These are phyloP conservation scores for Pseudevernia furfuracea DNA, from an alignment of 495 filamentous ascomycete genomes.

Conservation along the genomic window DNA sequence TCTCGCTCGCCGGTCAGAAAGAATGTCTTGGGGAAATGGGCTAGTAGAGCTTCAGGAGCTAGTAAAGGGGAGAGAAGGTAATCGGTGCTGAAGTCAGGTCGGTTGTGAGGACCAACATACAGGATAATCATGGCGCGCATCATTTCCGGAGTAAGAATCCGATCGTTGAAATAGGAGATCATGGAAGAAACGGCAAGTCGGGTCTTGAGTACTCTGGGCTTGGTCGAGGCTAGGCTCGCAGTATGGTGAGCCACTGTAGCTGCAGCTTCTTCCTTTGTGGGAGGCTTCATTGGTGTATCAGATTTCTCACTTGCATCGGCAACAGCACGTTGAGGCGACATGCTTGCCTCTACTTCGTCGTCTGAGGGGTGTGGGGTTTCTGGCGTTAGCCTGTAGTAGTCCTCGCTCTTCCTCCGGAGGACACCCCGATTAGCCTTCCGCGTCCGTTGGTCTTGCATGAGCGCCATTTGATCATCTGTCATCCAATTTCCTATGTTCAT, in stretches of 20 bases:
- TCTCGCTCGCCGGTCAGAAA: conserved; percentile 93
- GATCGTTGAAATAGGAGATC: conserved; percentile 96
- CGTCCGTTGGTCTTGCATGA: conserved; percentile 77
- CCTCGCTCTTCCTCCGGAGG: conserved; percentile 67
- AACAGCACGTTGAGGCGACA: conserved; percentile 20
- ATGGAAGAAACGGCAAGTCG: conserved; percentile 87
- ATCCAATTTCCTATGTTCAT: conserved; percentile 99
- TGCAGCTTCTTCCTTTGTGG: conserved; percentile 28
- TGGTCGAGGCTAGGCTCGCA: conserved; percentile 41
- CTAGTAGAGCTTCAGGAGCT: conserved; percentile 74
- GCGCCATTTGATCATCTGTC: conserved; percentile 92
- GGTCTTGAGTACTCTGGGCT: conserved; percentile 65
- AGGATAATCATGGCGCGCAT: conserved; percentile 99
- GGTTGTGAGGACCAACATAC: conserved; percentile 87
- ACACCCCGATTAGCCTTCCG: conserved; percentile 71
- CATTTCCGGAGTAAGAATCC: conserved; percentile 92
- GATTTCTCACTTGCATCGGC: conserved; percentile 9
- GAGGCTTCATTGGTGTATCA: conserved; percentile 17
- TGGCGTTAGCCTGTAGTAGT: conserved; percentile 54
- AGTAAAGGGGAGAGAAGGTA: conserved; percentile 83
- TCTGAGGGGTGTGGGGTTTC: conserved; percentile 62
- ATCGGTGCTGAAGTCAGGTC: conserved; percentile 87
- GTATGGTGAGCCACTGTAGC: conserved; percentile 28
- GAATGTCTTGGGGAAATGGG: conserved; percentile 81
- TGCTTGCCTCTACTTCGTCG: conserved; percentile 44